phyloP scores from a whole-genome alignment of 2,329 filamentous ascomycete species.

The Penicillium sp. region DNA sequence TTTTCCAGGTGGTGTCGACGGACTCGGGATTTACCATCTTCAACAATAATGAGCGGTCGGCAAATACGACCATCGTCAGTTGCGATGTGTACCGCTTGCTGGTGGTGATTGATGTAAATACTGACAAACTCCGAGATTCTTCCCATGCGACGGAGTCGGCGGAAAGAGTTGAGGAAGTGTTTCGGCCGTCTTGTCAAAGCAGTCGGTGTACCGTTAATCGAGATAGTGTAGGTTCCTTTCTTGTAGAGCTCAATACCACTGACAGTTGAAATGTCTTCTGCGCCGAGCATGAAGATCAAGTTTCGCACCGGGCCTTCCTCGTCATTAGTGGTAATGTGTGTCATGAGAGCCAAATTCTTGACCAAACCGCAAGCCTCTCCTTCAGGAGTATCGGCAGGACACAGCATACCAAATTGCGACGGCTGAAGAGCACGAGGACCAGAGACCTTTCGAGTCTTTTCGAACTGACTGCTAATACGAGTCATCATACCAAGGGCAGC shows the following conservation, averaged over 20 bases:
- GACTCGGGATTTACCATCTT: slow-evolving; percentile 80
- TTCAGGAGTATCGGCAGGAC: slow-evolving; percentile 95
- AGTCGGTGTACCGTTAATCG: slow-evolving; percentile 92
- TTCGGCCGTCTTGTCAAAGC: slow-evolving; percentile 85
- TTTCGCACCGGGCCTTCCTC: slow-evolving; percentile 88
- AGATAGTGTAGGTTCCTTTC: slow-evolving; percentile 82
- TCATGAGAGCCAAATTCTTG: slow-evolving; percentile 98
- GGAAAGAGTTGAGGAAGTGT: slow-evolving; percentile 79
- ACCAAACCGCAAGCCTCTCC: slow-evolving; percentile 97
- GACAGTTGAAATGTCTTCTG: slow-evolving; percentile 76
- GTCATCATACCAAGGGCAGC: slow-evolving; percentile 99
- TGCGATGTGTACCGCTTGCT: slow-evolving; percentile 88
- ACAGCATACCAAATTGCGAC: slow-evolving; percentile 98
- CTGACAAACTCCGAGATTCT: slow-evolving; percentile 95
- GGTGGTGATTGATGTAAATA: slow-evolving; percentile 92
- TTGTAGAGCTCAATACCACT: slow-evolving; percentile 84
- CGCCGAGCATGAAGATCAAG: slow-evolving; percentile 82
- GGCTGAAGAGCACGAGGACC: slow-evolving; percentile 94
- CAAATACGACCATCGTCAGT: slow-evolving; percentile 97
- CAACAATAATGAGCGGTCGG: slow-evolving; percentile 91
- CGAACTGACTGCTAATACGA: slow-evolving; percentile 95
- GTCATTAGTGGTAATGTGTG: slow-evolving; percentile 95
- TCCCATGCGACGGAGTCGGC: slow-evolving; percentile 82
- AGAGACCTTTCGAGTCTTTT: slow-evolving; percentile 95
- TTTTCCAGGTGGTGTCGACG: slow-evolving; percentile 75